Evolutionary conservation across 2,329 filamentous ascomycete species (phyloP), one percentile per base, ranked within the genome.

Genomic region (Botryosphaeria dothidea): DNA sequence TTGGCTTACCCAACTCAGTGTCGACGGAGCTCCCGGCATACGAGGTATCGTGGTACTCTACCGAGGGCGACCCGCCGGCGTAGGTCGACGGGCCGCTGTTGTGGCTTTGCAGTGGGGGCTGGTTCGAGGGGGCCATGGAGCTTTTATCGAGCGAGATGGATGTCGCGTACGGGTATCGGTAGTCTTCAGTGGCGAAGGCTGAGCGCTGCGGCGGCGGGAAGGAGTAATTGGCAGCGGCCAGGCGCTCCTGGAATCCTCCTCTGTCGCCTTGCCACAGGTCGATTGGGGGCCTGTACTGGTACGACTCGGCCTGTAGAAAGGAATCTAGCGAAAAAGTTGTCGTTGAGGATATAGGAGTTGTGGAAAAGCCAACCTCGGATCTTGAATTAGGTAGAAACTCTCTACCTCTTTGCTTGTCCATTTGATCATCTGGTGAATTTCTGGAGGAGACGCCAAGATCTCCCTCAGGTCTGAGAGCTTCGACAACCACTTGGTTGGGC

Each of bases 1-100:
- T 67, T 23, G 69, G 69, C 23, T 67, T 21, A n/a, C 27, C 71
- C 8, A 74, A 67, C 1, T 66, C 69, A 0, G 72, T 75, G 52
- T 70, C 70, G 21, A 76, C 67, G 11, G 71, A 74, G 34, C 52
- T 60, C 23, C 60, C 52, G 29, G 54, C 19, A 21, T 9, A 17
- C 21, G 63, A 60, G 61, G 38, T n/a, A 13, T 7, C 13, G 52
- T 60, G 45, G 43, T 65, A 21, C 43, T 23, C 5, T n/a, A 60
- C 41, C 43, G 63, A 65, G 31, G 54, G 63, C 43, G 54, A 21
- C 29, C 11, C 29, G 54, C 31, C 41, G 34, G n/a, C n/a, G 29
- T 25, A n/a, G 23, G 46, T 23, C 41, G 38, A 43, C 11, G 9
- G 15, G 15, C 11, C 36, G 36, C n/a, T n/a, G 4, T 41, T 31